phyloP scores from a whole-genome alignment of 148 eudicot genomes.

The Salicornia ramosissima region DNA sequence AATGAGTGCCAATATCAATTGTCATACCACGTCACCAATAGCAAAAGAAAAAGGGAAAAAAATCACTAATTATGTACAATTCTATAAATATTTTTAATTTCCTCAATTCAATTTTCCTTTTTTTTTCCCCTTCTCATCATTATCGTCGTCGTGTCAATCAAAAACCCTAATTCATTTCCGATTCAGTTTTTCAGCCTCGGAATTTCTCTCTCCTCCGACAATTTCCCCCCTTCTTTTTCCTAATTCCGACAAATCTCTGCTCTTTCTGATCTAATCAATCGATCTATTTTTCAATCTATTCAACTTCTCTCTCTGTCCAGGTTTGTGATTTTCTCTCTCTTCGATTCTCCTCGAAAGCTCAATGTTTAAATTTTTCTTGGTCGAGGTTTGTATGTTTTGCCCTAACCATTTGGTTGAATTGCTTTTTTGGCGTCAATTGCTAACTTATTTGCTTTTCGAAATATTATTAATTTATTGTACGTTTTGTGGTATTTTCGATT shows the following conservation, averaged over 20 bases:
- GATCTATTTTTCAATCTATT: constrained; percentile 15
- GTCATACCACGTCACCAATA: constrained; percentile 4
- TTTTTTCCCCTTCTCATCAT: constrained; percentile 17
- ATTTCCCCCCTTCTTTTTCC: constrained; percentile 12
- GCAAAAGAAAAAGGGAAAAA: background rate
- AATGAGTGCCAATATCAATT: too few species aligned
- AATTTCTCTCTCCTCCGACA: constrained; percentile 24
- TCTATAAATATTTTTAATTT: background rate
- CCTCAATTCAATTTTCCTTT: background rate
- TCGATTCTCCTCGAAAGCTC: background rate
- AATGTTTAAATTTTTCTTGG: background rate
- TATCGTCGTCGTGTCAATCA: constrained; percentile 26
- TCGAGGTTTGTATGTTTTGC: background rate
- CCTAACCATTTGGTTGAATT: background rate
- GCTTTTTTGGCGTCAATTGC: background rate
- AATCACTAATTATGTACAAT: background rate
- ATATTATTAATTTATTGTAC: background rate
- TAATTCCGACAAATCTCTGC: constrained; percentile 9
- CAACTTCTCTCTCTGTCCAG: constrained; percentile 12
- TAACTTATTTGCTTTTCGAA: background rate
- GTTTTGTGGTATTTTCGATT: background rate
- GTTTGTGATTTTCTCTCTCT: constrained; percentile 22
- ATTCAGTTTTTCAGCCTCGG: constrained; percentile 53
- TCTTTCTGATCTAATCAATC: constrained; percentile 15
- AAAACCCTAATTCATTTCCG: constrained; percentile 49